Evolutionary conservation across 306 rosid genomes (phyloP).

Genomic region (Psophocarpus tetragonolobus): DNA sequence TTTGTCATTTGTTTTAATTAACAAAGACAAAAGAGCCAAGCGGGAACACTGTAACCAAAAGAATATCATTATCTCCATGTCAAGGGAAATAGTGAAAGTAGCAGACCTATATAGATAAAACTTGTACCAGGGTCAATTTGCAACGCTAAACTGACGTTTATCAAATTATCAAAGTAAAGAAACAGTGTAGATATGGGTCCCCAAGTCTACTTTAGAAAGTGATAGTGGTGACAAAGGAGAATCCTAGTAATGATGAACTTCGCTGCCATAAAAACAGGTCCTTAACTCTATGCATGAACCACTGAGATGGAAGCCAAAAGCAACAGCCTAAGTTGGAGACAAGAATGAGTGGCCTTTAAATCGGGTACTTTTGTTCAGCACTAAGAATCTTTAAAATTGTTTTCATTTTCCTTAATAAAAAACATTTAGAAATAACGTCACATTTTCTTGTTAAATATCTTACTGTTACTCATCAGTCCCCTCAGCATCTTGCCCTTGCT

Average conservation of each 20-base stretch:
- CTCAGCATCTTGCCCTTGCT: constrained; percentile 39
- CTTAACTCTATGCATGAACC: constrained; percentile 53
- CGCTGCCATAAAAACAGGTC: constrained; percentile 58
- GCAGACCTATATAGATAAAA: neutral
- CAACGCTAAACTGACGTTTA: neutral
- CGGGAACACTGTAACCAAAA: constrained; percentile 13
- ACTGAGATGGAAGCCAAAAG: constrained; percentile 66
- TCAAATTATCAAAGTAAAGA: constrained; percentile 21
- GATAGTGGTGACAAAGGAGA: constrained; percentile 63
- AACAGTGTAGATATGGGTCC: constrained; percentile 35
- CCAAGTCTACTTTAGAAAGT: constrained; percentile 43
- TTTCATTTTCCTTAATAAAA: constrained; percentile 38
- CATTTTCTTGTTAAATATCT: constrained; percentile 50
- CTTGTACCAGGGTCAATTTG: constrained; percentile 9
- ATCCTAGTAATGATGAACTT: constrained; percentile 67
- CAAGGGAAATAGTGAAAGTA: constrained; percentile 5
- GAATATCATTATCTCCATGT: neutral
- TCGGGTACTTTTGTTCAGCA: constrained; percentile 43
- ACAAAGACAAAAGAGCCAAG: constrained; percentile 5
- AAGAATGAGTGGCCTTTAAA: constrained; percentile 52
- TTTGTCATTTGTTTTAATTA: constrained; percentile 20
- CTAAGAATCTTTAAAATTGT: constrained; percentile 40
- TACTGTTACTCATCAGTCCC: constrained; percentile 31
- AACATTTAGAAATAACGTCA: constrained; percentile 25
- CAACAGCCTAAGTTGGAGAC: constrained; percentile 49